phyloP scores from a whole-genome alignment of 306 rosid genomes.

The Lupinus albus region DNA sequence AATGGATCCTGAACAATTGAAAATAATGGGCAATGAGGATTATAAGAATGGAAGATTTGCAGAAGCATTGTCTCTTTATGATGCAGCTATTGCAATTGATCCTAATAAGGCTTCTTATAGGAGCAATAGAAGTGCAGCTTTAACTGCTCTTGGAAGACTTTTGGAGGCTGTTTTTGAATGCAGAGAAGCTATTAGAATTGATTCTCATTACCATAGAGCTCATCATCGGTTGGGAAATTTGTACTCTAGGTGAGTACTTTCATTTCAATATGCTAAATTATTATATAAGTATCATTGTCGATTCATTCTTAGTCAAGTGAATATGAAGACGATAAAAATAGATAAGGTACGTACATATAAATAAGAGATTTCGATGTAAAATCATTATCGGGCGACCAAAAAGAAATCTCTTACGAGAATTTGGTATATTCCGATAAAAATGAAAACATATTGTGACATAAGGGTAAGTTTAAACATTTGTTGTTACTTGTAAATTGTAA shows the following conservation, averaged over 20 bases:
- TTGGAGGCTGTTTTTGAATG: slow-evolving; percentile 91
- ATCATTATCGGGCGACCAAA: too few relatives aligned
- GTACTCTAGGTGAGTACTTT: slow-evolving; percentile 60
- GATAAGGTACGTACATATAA: too few relatives aligned
- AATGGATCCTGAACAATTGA: slow-evolving; percentile 86
- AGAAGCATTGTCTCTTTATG: slow-evolving; percentile 84
- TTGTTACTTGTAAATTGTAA: neutral
- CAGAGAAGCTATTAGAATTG: slow-evolving; percentile 82
- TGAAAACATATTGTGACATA: too few relatives aligned
- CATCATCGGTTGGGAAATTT: slow-evolving; percentile 82
- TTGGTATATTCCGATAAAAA: too few relatives aligned
- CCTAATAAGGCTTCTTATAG: slow-evolving; percentile 82
- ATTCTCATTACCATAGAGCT: slow-evolving; percentile 83
- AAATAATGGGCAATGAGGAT: slow-evolving; percentile 91
- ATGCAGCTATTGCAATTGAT: slow-evolving; percentile 83
- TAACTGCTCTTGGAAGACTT: slow-evolving; percentile 75
- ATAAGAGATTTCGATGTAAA: too few relatives aligned
- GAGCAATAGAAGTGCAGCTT: slow-evolving; percentile 87
- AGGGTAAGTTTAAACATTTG: too few relatives aligned
- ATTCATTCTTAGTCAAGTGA: too few relatives aligned
- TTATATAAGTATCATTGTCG: too few relatives aligned
- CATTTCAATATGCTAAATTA: neutral
- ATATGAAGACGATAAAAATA: too few relatives aligned
- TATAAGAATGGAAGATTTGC: slow-evolving; percentile 81
- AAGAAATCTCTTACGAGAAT: too few relatives aligned